Percentiles rank a stretch among this genome's conserved stretches.
Evolutionary conservation across 371 early-diverging fungal genomes (phyloP).

Genomic region (Amoeboaphelidium protococcarum): DNA sequence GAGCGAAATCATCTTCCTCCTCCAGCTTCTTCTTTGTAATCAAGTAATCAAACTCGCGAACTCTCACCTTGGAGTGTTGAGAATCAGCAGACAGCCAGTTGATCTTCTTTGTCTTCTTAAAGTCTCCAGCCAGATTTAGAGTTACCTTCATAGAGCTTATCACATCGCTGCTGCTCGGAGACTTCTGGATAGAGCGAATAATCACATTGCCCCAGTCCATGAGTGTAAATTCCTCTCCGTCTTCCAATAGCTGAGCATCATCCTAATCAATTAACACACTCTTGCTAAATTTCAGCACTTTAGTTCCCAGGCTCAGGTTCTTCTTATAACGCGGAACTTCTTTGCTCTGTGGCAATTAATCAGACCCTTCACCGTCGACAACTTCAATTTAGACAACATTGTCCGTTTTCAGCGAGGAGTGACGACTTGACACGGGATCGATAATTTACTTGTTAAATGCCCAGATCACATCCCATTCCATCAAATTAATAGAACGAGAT

Average conservation of each 20-base stretch:
- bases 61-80: conserved; percentile 21
- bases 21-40: conserved; percentile 94
- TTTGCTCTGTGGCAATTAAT: conserved; percentile 21
- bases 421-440: conserved; percentile 81
- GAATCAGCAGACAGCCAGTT: conserved; percentile 63
- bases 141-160: conserved; percentile 23
- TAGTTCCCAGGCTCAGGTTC: conserved; percentile 72
- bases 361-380: conserved; percentile 22
- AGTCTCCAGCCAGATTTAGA: conserved; percentile 81
- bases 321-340: conserved; percentile 75
- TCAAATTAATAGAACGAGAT: conserved; percentile 67
- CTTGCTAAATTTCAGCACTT: conserved; percentile 50
- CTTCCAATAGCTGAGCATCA: conserved; percentile 55
- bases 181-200: conserved; percentile 31
- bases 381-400: conserved; percentile 36
- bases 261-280: conserved; percentile 60
- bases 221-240: conserved; percentile 84
- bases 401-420: conserved; percentile 46
- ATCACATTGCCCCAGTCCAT: conserved; percentile 99
- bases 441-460: conserved; percentile 92
- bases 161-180: conserved; percentile 16
- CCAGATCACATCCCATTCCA: conserved; percentile 99
- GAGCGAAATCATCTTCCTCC: conserved; percentile 63
- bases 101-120: conserved; percentile 93
- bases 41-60: conserved; percentile 79